Evolutionary conservation across 495 filamentous ascomycete genomes (phyloP), one percentile per base, ranked within the genome.

Genomic region (Apodospora peruviana): DNA sequence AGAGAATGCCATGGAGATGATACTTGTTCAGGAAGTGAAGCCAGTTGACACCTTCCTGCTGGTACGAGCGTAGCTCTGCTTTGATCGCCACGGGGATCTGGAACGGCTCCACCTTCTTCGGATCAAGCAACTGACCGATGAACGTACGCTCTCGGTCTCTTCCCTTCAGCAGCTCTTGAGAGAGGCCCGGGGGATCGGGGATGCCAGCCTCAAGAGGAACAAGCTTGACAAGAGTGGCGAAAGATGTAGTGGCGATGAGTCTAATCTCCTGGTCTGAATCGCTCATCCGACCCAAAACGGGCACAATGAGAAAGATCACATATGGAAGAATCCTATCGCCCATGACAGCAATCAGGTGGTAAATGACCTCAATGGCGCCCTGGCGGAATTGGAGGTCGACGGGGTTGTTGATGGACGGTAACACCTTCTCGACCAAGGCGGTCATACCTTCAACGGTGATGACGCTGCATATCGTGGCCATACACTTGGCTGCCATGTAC

Each of bases 11-110:
- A 55, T 98, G 93, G 14, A 98, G 80, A 64, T 97, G 89, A 61
- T 96, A 98, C 32, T 89, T 90, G 60, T 97, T 98, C 55, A 98
- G 84, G 74, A 98, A 98, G 42, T 91, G 82, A 39, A 98, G 84
- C 93, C 93, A 98, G 61, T 97, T 98, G 66, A 98, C 91, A 67
- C 93, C 93, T 39, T 98, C 93, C 66, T 98, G 93, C 65, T 98
- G 93, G 60, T 98, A 98, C 1, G 90, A 93, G 53, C 93, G 84
- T 19, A 98, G 79, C 44, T 91, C 87, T 0, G 93, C 94, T 68
- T 97, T 97, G 68, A 98, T 98, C 29, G 90, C 83, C 45, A 98
- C 94, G 2, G 94, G 93, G 39, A 98, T 88, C 45, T 86, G 67
- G 66, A 97, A 98, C 1, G 88, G 76, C 63, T 98, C 93, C 42